phyloP scores from a whole-genome alignment of 306 rosid species.

The Prunus mira region DNA sequence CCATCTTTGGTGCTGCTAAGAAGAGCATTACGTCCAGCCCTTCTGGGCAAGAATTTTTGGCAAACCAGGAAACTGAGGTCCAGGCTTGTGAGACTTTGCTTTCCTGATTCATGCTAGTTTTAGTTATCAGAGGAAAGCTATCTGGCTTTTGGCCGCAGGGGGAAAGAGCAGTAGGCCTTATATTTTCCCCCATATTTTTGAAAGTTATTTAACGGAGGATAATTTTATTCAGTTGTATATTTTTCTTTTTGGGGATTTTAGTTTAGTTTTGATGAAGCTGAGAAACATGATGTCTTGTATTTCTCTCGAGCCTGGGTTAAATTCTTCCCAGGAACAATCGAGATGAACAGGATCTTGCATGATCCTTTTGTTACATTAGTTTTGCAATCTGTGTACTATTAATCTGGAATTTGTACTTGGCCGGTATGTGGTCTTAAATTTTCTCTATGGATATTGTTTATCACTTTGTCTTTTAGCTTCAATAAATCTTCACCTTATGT shows the following conservation, averaged over 20 bases:
- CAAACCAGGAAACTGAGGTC: slow-evolving; percentile 22
- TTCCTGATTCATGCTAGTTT: slow-evolving; percentile 5
- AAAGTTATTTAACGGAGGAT: background rate
- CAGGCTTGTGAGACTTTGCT: slow-evolving; percentile 37
- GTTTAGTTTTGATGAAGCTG: slow-evolving; percentile 19
- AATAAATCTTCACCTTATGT: background rate
- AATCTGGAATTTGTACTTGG: slow-evolving; percentile 11
- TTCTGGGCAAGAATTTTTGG: slow-evolving; percentile 21
- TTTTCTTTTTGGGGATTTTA: slow-evolving; percentile 4
- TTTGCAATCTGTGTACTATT: slow-evolving; percentile 21
- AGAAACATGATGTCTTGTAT: slow-evolving; percentile 17
- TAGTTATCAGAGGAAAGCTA: background rate
- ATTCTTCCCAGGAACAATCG: slow-evolving; percentile 6
- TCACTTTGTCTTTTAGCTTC: background rate
- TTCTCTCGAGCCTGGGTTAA: slow-evolving; percentile 11
- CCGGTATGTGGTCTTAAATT: background rate
- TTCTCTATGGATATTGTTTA: slow-evolving; percentile 7
- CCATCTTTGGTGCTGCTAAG: slow-evolving; percentile 27
- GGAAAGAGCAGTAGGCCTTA: background rate
- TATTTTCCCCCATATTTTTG: background rate
- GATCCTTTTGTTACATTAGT: slow-evolving; percentile 11
- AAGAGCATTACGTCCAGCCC: slow-evolving; percentile 28
- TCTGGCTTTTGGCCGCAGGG: background rate
- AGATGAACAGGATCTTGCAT: slow-evolving; percentile 12
- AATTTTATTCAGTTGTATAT: slow-evolving; percentile 31